These are phyloP conservation scores for Mallotus nudiflorus DNA, from an alignment of 345 rosid genomes.

Conservation along the genomic window DNA sequence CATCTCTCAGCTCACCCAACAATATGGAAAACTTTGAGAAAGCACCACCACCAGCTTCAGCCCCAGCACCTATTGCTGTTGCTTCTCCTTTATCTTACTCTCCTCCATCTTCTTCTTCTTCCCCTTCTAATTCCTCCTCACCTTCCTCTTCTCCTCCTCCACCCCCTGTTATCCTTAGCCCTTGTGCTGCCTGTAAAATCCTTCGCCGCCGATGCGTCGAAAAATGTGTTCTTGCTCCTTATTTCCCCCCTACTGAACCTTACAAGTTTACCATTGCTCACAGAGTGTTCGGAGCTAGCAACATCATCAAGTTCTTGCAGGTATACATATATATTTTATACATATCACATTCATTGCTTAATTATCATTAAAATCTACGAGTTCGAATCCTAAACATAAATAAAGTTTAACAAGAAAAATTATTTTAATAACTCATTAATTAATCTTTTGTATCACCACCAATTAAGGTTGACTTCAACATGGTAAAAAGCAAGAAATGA, in stretches of 20 bases:
- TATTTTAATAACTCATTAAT: no score
- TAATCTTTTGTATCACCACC: not conserved
- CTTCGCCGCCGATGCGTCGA: constrained; percentile 68
- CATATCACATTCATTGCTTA: not conserved
- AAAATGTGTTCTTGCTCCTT: constrained; percentile 68
- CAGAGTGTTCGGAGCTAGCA: constrained; percentile 65
- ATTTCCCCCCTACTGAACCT: constrained; percentile 71
- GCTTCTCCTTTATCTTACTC: no score
- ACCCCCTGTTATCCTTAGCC: constrained; percentile 44
- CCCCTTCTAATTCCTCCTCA: constrained; percentile 6
- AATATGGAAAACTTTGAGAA: no score
- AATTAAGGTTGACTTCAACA: not conserved
- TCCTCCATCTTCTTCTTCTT: constrained; percentile 16
- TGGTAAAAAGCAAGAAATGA: no score
- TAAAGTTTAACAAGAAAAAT: no score
- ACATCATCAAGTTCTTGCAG: constrained; percentile 70
- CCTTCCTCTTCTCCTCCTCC: constrained; percentile 22
- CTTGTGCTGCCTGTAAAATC: constrained; percentile 78
- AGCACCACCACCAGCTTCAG: constrained; percentile 19
- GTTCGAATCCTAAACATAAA: no score
- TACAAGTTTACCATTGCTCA: constrained; percentile 70
- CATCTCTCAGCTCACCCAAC: no score
- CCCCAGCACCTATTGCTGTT: no score
- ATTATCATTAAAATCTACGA: no score
- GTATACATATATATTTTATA: no score